Base-by-base conservation (phyloP, 139 green algal genomes). In the Chlamydomonas asymmetrica region DNA sequence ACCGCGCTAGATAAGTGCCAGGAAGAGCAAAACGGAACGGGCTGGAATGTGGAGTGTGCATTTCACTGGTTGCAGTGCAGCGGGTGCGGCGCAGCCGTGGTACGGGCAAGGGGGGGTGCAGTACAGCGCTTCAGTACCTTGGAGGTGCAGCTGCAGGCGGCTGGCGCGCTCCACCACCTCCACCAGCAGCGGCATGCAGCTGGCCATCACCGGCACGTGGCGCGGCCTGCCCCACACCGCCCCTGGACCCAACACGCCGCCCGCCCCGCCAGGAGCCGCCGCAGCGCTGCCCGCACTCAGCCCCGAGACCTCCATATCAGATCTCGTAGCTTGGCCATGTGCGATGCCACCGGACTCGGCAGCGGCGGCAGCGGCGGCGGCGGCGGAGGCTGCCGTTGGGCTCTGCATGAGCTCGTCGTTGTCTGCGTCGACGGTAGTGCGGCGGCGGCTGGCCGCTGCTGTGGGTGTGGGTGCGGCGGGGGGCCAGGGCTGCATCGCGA, bases 181-280 rank as follows among this genome's bases (percentile, higher is more conserved):
- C 37, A 66, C 39, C 37, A 81, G 79, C 67, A 88, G 50, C 56
- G 80, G 71, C 61, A 85, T 23, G 63, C 73, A 82, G n/a, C 38
- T 20, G 6, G 37, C 31, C 45, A 81, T 41, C 29, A 70, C 63
- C 43, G 66, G 74, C n/a, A 80, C 27, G 56, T 66, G 32, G 34
- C 62, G 37, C 31, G 60, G 32, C 60, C 66, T 4, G 32, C 37
- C 37, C 25, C 73, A 50, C 10, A 84, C 63, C 3, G 76, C 66
- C 57, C 31, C 81, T 34, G 43, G 83, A 75, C 3, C 54, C 50
- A 27, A 78, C 64, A 48, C 74, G 76, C 76, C 66, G 65, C 54
- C 27, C 16, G 38, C 72, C 45, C 45, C 45, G 45, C 45, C 45
- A 10, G 45, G 13, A 52, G 45, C 45, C 18, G 45, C 45, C 13